These are phyloP conservation scores for Anthracocystis setariae DNA, from an alignment of 1,284 basidiomycete genomes.

Conservation along the genomic window DNA sequence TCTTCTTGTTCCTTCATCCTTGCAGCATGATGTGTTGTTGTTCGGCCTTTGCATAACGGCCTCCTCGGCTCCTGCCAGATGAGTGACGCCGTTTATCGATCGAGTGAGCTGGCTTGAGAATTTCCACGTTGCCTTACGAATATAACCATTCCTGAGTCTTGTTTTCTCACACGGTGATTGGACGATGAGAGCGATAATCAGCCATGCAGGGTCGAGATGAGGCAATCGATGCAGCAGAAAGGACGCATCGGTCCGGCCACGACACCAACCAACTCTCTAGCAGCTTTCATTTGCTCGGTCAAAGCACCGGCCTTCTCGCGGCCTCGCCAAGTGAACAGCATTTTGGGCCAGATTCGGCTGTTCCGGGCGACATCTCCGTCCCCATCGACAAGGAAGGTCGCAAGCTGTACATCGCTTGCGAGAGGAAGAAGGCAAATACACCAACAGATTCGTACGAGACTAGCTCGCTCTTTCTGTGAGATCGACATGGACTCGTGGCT, in stretches of 20 bases:
- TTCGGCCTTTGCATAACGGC: slow-evolving; percentile 7
- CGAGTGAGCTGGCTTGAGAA: slow-evolving; percentile 5
- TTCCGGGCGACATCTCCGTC: not conserved
- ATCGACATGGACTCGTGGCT: not conserved
- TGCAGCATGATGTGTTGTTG: not conserved
- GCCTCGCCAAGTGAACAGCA: not conserved
- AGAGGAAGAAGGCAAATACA: not conserved
- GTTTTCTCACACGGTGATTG: slow-evolving; percentile 22
- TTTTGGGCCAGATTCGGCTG: not conserved
- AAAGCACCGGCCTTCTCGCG: not conserved
- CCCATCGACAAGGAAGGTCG: not conserved
- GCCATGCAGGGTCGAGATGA: slow-evolving; percentile 8
- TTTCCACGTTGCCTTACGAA: slow-evolving; percentile 15
- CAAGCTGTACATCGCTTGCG: not conserved
- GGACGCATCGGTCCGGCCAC: not conserved
- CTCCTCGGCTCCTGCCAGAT: not conserved
- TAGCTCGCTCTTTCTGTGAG: not conserved
- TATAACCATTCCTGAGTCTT: slow-evolving; percentile 14
- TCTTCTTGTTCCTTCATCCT: too few relatives aligned
- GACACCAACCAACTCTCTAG: not conserved
- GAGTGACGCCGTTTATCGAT: slow-evolving; percentile 27
- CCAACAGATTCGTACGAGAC: not conserved
- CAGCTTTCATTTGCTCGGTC: not conserved
- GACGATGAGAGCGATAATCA: slow-evolving; percentile 17
- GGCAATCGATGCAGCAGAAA: slow-evolving; percentile 1